These are phyloP conservation scores for Xanthoconium separans DNA, from an alignment of 1,284 basidiomycete species.

Conservation along the genomic window DNA sequence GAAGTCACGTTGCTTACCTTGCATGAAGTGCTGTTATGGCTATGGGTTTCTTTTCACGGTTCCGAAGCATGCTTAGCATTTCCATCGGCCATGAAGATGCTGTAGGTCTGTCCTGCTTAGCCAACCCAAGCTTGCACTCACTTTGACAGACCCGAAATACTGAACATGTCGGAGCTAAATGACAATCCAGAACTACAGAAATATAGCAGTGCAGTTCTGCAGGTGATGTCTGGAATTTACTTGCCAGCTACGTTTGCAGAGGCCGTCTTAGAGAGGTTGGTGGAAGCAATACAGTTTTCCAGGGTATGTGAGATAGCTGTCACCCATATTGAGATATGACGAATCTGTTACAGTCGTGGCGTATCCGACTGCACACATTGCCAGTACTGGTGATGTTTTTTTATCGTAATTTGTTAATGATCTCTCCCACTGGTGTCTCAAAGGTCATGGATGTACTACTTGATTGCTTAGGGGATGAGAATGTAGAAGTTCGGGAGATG, in stretches of 20 bases:
- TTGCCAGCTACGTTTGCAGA: conserved; percentile 64
- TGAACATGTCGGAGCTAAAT: conserved; percentile 80
- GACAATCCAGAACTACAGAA: conserved; percentile 72
- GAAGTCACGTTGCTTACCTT: conserved; percentile 13
- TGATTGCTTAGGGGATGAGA: conserved; percentile 85
- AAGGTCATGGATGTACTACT: conserved; percentile 80
- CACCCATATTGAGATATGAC: conserved; percentile 4
- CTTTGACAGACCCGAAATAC: conserved; percentile 63
- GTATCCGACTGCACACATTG: conserved; percentile 71
- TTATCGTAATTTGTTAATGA: conserved; percentile 80
- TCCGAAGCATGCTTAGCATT: conserved; percentile 67
- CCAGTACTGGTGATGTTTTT: conserved; percentile 81
- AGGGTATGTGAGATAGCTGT: conserved; percentile 42
- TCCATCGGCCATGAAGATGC: conserved; percentile 72
- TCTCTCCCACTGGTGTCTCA: conserved; percentile 64
- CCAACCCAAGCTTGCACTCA: conserved; percentile 7
- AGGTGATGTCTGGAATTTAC: conserved; percentile 69
- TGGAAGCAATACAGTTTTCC: conserved; percentile 67
- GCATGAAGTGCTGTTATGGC: conserved; percentile 70
- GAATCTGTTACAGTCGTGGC: conserved; percentile 60
- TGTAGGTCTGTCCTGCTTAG: conserved; percentile 50
- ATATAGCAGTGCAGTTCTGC: conserved; percentile 73
- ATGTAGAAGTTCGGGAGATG: conserved; percentile 93
- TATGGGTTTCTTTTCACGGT: conserved; percentile 73
- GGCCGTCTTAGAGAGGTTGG: conserved; percentile 58